phyloP scores from a whole-genome alignment of 768 basidiomycete genomes.

The Termitomyces sp. region DNA sequence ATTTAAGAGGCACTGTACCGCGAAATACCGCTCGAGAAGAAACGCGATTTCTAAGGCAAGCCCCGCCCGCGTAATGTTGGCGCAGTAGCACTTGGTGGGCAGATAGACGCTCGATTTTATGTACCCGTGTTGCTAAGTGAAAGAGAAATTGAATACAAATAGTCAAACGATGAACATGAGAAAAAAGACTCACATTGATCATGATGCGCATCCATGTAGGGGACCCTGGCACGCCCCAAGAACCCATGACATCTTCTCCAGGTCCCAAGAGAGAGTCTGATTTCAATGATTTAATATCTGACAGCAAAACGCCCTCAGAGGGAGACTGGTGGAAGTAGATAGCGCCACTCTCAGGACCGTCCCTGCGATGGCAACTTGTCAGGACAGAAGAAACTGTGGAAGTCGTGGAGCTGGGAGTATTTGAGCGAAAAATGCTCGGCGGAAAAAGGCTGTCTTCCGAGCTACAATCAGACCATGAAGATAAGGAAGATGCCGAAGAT shows the following conservation, averaged over 20 bases:
- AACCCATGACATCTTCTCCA: conserved; percentile 5
- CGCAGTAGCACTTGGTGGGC: conserved; percentile 6
- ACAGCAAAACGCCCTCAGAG: background rate
- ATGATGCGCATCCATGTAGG: conserved; percentile 5
- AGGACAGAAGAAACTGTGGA: background rate
- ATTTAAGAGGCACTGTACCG: background rate
- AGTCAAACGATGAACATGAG: background rate
- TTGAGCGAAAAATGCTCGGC: background rate
- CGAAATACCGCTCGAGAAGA: conserved; percentile 5
- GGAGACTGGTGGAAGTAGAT: conserved; percentile 4
- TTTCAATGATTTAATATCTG: conserved; percentile 3
- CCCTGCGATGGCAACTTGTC: background rate
- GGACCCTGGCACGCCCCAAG: conserved; percentile 4
- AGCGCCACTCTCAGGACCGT: background rate
- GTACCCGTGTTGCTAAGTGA: conserved; percentile 7
- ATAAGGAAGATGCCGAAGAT: background rate
- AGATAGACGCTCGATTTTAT: conserved; percentile 3
- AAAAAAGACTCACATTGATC: conserved; percentile 3
- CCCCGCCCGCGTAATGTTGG: conserved; percentile 6
- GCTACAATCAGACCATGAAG: background rate
- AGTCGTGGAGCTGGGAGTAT: background rate
- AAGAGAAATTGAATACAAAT: background rate
- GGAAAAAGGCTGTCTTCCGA: background rate
- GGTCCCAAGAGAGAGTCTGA: background rate
- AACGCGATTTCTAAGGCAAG: conserved; percentile 7